These are phyloP conservation scores for Agrostemma githago DNA, from an alignment of 148 eudicot genomes.

Conservation along the genomic window DNA sequence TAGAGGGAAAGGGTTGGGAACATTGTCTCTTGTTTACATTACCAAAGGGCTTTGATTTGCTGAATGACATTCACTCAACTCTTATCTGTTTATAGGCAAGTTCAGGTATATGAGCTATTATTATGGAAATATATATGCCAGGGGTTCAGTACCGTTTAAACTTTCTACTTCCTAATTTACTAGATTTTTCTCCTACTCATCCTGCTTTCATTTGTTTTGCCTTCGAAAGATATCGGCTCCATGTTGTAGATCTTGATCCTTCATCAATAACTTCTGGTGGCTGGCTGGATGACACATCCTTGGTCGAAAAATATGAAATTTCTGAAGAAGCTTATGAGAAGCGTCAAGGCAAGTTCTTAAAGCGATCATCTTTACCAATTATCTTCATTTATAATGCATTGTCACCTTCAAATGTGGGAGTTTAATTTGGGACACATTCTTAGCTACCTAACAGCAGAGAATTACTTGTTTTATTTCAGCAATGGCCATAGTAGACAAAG, in stretches of 20 bases:
- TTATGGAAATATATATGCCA: not conserved
- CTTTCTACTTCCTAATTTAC: constrained; percentile 1
- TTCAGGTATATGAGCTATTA: not conserved
- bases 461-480: not conserved
- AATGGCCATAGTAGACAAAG: not conserved
- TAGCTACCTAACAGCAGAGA: not conserved
- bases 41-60: too few species aligned
- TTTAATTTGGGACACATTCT: not conserved
- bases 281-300: constrained; percentile 92
- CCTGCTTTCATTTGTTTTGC: constrained; percentile 1
- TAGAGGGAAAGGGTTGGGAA: too few species aligned
- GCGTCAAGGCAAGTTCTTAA: constrained; percentile 48
- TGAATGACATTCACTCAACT: too few species aligned
- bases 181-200: not conserved
- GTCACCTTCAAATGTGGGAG: not conserved
- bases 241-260: constrained; percentile 86
- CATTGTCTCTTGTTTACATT: too few species aligned
- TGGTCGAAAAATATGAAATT: constrained; percentile 83
- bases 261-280: constrained; percentile 91
- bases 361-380: not conserved
- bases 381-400: not conserved
- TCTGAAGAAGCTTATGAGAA: constrained; percentile 83
- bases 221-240: constrained; percentile 58
- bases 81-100: not conserved
- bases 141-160: not conserved